Evolutionary conservation across 345 rosid species (phyloP).

Genomic region (Gossypium herbaceum): DNA sequence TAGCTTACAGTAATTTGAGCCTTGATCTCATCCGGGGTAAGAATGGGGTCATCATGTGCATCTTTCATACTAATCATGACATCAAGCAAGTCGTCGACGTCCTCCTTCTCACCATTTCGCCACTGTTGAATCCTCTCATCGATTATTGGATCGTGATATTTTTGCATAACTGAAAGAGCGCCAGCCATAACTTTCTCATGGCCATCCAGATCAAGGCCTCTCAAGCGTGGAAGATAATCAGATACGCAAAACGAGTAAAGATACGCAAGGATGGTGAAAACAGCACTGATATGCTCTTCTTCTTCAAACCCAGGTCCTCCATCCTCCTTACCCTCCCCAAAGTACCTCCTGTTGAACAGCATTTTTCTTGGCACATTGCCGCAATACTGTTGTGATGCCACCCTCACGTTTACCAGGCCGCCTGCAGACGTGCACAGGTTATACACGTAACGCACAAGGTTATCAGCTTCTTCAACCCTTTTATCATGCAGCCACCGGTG

Average conservation of each 20-base stretch:
- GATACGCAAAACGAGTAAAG: conserved; percentile 42
- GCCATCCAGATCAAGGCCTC: conserved; percentile 48
- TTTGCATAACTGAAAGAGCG: conserved; percentile 23
- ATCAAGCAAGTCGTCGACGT: conserved; percentile 44
- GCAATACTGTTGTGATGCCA: conserved; percentile 31
- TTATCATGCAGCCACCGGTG: conserved; percentile 13
- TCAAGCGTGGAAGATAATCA: conserved; percentile 44
- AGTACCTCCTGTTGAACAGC: conserved; percentile 37
- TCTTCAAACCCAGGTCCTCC: conserved; percentile 48
- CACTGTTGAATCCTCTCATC: conserved; percentile 44
- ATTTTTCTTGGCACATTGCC: conserved; percentile 43
- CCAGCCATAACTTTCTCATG: conserved; percentile 37
- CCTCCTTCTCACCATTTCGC: conserved; percentile 22
- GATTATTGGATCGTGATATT: conserved; percentile 48
- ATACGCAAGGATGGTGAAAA: conserved; percentile 34
- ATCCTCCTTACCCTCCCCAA: conserved; percentile 30
- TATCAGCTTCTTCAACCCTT: conserved; percentile 42
- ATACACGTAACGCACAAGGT: conserved; percentile 33
- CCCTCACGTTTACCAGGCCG: conserved; percentile 29
- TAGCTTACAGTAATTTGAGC: conserved; percentile 38
- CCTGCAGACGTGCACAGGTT: conserved; percentile 20
- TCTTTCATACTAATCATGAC: conserved; percentile 30
- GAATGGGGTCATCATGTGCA: conserved; percentile 24
- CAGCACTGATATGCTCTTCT: conserved; percentile 39
- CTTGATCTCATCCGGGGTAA: conserved; percentile 46